These are phyloP conservation scores for Pestalotiopsis sp. DNA, from an alignment of 2,329 filamentous ascomycete species.

Conservation along the genomic window DNA sequence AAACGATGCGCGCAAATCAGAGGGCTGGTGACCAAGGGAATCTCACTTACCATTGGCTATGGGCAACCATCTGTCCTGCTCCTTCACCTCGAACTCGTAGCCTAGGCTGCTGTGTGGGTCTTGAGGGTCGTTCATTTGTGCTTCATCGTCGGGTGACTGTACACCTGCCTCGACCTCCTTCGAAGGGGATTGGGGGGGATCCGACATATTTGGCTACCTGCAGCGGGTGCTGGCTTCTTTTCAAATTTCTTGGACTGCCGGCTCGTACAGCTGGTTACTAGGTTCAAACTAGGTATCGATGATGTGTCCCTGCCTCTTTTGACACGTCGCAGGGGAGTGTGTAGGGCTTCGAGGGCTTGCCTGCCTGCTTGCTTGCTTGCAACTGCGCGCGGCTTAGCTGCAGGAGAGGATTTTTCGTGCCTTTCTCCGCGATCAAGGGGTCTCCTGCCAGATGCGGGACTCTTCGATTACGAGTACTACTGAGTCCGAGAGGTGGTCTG, in stretches of 20 bases:
- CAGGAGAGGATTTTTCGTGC: slow-evolving; percentile 36
- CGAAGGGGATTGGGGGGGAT: slow-evolving; percentile 80
- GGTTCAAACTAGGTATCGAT: slow-evolving; percentile 41
- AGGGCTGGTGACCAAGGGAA: slow-evolving; percentile 33
- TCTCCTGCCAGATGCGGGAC: slow-evolving; percentile 37
- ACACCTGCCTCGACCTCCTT: slow-evolving; percentile 93
- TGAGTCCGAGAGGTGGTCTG: slow-evolving; percentile 16
- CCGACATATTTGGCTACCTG: slow-evolving; percentile 89
- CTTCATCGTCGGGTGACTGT: slow-evolving; percentile 92
- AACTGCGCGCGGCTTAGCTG: slow-evolving; percentile 54
- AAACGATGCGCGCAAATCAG: slow-evolving; percentile 57
- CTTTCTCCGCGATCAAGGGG: slow-evolving; percentile 49
- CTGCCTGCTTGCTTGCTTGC: slow-evolving; percentile 33
- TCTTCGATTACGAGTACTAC: slow-evolving; percentile 29
- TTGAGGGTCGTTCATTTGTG: slow-evolving; percentile 87
- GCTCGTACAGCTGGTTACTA: slow-evolving; percentile 57
- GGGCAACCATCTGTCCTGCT: slow-evolving; percentile 98
- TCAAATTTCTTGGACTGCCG: slow-evolving; percentile 59
- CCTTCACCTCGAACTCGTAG: slow-evolving; percentile 98
- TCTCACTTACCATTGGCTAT: slow-evolving; percentile 98
- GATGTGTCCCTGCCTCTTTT: slow-evolving; percentile 58
- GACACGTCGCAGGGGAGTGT: slow-evolving; percentile 60
- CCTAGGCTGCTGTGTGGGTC: slow-evolving; percentile 77
- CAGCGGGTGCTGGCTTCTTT: slow-evolving; percentile 66
- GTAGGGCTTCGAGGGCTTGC: slow-evolving; percentile 39